These are phyloP conservation scores for Dendrobium nobile DNA, from an alignment of 106 monocot genomes.

Conservation along the genomic window DNA sequence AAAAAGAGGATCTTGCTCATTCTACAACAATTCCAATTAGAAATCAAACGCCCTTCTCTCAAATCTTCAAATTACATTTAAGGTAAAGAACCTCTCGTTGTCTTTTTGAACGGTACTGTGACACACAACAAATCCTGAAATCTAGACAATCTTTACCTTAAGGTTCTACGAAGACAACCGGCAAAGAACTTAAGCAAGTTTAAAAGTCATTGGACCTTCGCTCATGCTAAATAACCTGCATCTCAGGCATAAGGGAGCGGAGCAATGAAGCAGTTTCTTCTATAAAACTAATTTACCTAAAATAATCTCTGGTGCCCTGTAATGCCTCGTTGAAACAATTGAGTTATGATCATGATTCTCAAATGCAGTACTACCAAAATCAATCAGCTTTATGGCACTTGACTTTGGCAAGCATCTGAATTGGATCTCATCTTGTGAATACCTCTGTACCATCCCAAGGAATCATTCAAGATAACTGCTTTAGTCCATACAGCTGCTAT, in stretches of 20 bases:
- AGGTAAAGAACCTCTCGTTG: neutral
- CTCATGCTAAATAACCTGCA: conserved; percentile 23
- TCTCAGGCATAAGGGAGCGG: conserved; percentile 28
- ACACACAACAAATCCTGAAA: neutral
- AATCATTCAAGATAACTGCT: conserved; percentile 40
- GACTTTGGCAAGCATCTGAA: conserved; percentile 97
- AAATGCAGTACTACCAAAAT: conserved; percentile 98
- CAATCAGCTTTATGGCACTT: conserved; percentile 99
- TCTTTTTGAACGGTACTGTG: neutral
- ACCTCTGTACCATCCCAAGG: conserved; percentile 70
- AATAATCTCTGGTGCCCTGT: conserved; percentile 97
- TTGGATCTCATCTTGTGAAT: conserved; percentile 59
- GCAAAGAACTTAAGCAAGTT: neutral
- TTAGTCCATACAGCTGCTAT: conserved; percentile 28
- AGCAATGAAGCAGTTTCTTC: conserved; percentile 25
- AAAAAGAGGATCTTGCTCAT: neutral
- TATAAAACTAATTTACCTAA: conserved; percentile 77
- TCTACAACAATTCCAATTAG: neutral
- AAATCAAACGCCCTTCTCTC: neutral
- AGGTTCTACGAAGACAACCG: neutral
- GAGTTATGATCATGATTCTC: conserved; percentile 85
- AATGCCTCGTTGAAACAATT: conserved; percentile 99
- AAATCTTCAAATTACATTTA: neutral
- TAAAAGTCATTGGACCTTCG: conserved; percentile 9
- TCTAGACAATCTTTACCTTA: neutral